Conservation (phyloP, 257 asterid genomes). For the Cinchona pubescens region DNA sequence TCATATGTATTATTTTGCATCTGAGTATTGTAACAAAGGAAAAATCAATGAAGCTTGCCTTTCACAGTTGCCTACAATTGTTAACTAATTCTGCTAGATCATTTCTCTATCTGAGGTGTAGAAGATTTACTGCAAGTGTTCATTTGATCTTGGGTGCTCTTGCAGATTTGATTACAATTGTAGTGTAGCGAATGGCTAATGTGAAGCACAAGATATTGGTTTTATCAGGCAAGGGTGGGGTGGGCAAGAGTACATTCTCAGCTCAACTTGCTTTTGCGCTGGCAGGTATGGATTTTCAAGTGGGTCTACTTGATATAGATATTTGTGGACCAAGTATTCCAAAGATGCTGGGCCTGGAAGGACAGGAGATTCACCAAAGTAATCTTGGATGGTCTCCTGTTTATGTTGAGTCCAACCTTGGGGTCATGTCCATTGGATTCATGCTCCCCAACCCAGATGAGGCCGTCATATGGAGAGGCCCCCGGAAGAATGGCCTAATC, state of each 20-base stretch:
- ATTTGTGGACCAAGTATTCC: constrained; percentile 94
- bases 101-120: not conserved
- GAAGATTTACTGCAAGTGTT: not conserved
- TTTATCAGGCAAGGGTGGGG: constrained; percentile 91
- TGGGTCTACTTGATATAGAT: constrained; percentile 89
- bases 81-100: not conserved
- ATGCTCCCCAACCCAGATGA: constrained; percentile 57
- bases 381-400: constrained; percentile 91
- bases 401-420: constrained; percentile 82
- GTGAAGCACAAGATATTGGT: constrained; percentile 93
- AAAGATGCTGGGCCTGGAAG: constrained; percentile 83
- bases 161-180: constrained; percentile 69
- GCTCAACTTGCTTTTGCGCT: constrained; percentile 84
- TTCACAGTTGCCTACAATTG: not conserved
- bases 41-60: not conserved
- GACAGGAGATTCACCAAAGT: constrained; percentile 69
- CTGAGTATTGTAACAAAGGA: not conserved
- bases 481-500: constrained; percentile 75
- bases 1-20: not conserved
- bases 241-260: constrained; percentile 91
- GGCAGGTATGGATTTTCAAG: constrained; percentile 78
- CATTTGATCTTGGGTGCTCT: not conserved
- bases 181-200: constrained; percentile 84
- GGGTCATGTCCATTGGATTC: constrained; percentile 74
- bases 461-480: constrained; percentile 89